Evolutionary conservation across 306 rosid species (phyloP), one percentile per base, ranked within the genome.

Genomic region (Begonia peltatifolia): DNA sequence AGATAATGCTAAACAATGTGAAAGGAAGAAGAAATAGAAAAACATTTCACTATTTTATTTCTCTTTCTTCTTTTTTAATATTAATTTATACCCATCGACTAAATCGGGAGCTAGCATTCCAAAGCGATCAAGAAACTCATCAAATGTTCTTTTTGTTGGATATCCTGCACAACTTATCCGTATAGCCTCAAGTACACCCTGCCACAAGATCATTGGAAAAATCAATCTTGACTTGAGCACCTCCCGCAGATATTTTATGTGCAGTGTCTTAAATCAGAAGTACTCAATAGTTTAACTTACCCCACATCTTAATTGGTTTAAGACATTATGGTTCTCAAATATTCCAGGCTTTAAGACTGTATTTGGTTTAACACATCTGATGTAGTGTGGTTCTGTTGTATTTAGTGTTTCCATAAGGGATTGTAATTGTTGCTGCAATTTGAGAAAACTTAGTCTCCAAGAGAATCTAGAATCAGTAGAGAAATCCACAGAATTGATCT

Each of bases 131-230:
- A 86, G 87, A 55, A 82, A 86, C 77, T 86, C 95, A 23, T 86
- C 87, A 48, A 82, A 82, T 62, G 92, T 66, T 75, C 93, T 75
- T 62, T 82, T 82, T 50, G 95, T 86, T 55, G 95, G 95, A 73
- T 86, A 86, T 52, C 95, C 93, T 8, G 95, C 95, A 68, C 95
- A 86, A 50, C 95, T 86, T 51, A 86, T 86, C 66, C 95, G 64
- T 57, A 86, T 86, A 22, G 93, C 95, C 71, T 86, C 95, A 16
- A 86, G 84, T 43, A 86, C 95, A 74, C 95, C 95, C 95, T 86
- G 81, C 61, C 43, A 61, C 22, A 57, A 46, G n/a, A 54, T 42
- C 60, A 52, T 50, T 14, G 25, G 49, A 23, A 61, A 41, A 43
- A 56, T 63, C 17, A 41, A 51, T 52, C 14, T 22, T 17, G 46